Conservation (phyloP, 257 asterid genomes). For the Solanum dulcamara region DNA sequence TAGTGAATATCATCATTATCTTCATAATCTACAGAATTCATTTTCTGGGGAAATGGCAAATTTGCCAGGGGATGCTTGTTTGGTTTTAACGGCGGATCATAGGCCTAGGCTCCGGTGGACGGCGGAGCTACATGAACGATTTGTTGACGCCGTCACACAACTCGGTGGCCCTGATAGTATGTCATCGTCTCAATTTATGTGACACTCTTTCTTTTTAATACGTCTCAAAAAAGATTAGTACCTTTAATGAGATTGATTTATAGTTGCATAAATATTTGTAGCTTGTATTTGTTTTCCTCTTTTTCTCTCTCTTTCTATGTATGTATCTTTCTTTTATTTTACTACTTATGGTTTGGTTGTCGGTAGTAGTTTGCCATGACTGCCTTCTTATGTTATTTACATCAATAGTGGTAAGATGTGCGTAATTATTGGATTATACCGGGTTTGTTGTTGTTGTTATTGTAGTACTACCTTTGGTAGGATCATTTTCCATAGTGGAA, state of each 20-base stretch:
- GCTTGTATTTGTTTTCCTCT: too few relatives aligned
- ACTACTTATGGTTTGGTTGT: neutral
- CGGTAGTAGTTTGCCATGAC: too few relatives aligned
- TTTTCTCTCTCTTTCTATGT: too few relatives aligned
- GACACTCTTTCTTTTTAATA: neutral
- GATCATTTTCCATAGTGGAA: neutral
- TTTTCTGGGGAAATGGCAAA: neutral
- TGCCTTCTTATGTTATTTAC: too few relatives aligned
- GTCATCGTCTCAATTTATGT: neutral
- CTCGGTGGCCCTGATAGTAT: slow-evolving; percentile 59
- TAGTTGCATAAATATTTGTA: neutral
- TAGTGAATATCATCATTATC: slow-evolving; percentile 19
- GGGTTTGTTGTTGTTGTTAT: neutral
- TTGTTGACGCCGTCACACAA: slow-evolving; percentile 41
- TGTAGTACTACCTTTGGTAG: neutral
- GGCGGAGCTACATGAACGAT: slow-evolving; percentile 46
- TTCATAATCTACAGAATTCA: slow-evolving; percentile 19
- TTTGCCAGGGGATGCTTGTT: slow-evolving; percentile 32
- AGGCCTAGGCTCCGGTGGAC: slow-evolving; percentile 65
- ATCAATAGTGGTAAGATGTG: neutral
- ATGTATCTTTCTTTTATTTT: too few relatives aligned
- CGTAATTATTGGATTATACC: neutral
- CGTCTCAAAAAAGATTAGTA: too few relatives aligned
- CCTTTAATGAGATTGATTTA: neutral
- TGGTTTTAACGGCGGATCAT: slow-evolving; percentile 39